Evolutionary conservation across 768 basidiomycete genomes (phyloP).

Genomic region (Pleurotus giganteus): DNA sequence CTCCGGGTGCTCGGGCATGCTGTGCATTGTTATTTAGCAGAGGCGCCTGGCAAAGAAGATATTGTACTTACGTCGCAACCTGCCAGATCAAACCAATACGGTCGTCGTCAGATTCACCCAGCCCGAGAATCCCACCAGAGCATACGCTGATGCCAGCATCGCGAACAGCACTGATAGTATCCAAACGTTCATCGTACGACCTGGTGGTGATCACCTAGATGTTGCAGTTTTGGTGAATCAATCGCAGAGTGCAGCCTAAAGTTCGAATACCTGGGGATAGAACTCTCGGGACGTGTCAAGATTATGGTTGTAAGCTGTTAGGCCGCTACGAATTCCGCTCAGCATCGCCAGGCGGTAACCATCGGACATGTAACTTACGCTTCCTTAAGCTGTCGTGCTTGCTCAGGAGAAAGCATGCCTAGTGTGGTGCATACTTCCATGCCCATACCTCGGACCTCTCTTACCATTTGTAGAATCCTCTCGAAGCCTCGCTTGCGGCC

Average conservation of each 20-base stretch:
- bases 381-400: slow-evolving; percentile 88
- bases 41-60: slow-evolving; percentile 4
- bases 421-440: slow-evolving; percentile 99
- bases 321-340: slow-evolving; percentile 49
- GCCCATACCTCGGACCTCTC: slow-evolving; percentile 86
- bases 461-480: slow-evolving; percentile 89
- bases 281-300: slow-evolving; percentile 97
- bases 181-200: slow-evolving; percentile 89
- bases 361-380: slow-evolving; percentile 53
- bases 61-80: slow-evolving; percentile 70
- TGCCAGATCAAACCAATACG: slow-evolving; percentile 94
- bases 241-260: background rate
- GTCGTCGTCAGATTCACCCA: slow-evolving; percentile 89
- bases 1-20: slow-evolving; percentile 96
- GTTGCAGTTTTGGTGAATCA: slow-evolving; percentile 8
- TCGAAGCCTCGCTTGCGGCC: slow-evolving; percentile 94
- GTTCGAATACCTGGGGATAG: slow-evolving; percentile 73
- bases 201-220: slow-evolving; percentile 90
- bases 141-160: slow-evolving; percentile 97
- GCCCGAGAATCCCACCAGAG: slow-evolving; percentile 92
- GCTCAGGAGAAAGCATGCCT: slow-evolving; percentile 94
- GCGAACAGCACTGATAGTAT: slow-evolving; percentile 87
- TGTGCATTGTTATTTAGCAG: slow-evolving; percentile 27
- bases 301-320: slow-evolving; percentile 99
- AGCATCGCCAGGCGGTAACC: slow-evolving; percentile 10